phyloP scores from a whole-genome alignment of 2,329 filamentous ascomycete genomes.

The Aspergillus glaucus region DNA sequence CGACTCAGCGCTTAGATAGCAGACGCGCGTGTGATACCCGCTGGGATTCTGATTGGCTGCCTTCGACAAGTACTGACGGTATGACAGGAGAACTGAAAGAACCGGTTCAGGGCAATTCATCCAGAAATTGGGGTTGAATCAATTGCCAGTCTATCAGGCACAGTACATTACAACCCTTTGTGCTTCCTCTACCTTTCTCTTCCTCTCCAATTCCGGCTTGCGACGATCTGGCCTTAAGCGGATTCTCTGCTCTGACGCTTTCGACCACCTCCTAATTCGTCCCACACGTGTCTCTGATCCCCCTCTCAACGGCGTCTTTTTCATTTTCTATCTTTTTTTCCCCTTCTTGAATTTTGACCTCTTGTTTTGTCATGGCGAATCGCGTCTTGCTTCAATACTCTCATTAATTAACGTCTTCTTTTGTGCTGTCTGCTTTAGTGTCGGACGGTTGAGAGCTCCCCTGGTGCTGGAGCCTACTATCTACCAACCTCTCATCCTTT shows the following conservation, averaged over 20 bases:
- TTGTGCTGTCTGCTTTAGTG: slow-evolving; percentile 4
- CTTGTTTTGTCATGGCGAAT: slow-evolving; percentile 28
- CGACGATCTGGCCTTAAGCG: slow-evolving; percentile 32
- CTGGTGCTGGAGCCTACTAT: slow-evolving; percentile 12
- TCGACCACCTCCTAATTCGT: slow-evolving; percentile 24
- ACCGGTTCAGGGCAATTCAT: background rate
- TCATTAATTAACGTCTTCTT: slow-evolving; percentile 24
- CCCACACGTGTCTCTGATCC: slow-evolving; percentile 19
- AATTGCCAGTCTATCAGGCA: no score
- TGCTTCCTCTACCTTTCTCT: slow-evolving; percentile 9
- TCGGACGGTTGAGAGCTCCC: slow-evolving; percentile 9
- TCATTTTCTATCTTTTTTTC: slow-evolving; percentile 14
- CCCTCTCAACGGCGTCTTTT: slow-evolving; percentile 7
- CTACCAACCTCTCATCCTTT: slow-evolving; percentile 4
- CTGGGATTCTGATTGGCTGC: slow-evolving; percentile 6
- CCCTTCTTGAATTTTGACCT: slow-evolving; percentile 8
- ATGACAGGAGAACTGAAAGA: background rate
- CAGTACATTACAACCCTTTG: slow-evolving; percentile 1
- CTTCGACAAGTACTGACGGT: background rate
- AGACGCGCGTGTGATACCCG: slow-evolving; percentile 6
- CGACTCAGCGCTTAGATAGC: slow-evolving; percentile 1
- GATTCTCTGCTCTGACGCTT: slow-evolving; percentile 15
- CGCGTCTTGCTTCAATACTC: slow-evolving; percentile 26
- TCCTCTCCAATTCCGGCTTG: background rate
- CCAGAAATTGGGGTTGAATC: background rate